phyloP scores from a whole-genome alignment of 805 yeast genomes.

The Saccharomycopsis fibuligera region DNA sequence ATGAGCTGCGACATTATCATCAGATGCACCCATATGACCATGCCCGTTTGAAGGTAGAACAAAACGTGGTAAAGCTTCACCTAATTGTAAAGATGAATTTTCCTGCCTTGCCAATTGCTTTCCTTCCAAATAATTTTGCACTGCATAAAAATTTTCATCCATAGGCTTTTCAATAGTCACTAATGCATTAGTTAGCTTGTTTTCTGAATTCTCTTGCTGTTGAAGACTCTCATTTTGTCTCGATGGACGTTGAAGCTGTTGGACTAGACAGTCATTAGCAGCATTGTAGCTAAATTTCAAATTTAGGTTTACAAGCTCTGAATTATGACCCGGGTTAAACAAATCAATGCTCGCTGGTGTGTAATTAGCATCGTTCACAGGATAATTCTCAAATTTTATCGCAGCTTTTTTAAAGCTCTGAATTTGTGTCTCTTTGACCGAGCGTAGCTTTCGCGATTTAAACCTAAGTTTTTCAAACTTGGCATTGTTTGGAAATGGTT shows the following conservation, averaged over 20 bases:
- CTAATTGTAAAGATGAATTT: too few relatives aligned
- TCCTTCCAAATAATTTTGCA: neutral
- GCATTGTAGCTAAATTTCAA: neutral
- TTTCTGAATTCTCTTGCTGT: too few relatives aligned
- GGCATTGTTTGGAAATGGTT: constrained; percentile 8
- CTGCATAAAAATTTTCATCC: neutral
- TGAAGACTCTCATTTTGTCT: too few relatives aligned
- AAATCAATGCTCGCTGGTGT: neutral
- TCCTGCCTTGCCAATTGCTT: neutral
- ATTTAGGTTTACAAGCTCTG: neutral
- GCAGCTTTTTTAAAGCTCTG: neutral
- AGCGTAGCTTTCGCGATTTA: constrained; percentile 1
- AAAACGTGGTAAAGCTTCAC: too few relatives aligned
- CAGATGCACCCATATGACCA: too few relatives aligned
- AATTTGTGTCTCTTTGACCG: constrained; percentile 6
- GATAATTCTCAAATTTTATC: constrained; percentile 7
- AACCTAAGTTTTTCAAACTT: neutral
- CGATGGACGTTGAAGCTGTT: neutral
- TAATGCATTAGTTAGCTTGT: too few relatives aligned
- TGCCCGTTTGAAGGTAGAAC: too few relatives aligned
- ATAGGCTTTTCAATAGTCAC: neutral
- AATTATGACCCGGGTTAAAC: neutral
- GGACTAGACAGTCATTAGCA: too few relatives aligned
- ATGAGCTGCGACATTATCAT: too few relatives aligned
- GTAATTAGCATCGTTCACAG: neutral